Percentiles rank a stretch among this genome's conserved stretches.
Evolutionary conservation across 306 rosid species (phyloP).

Genomic region (Vigna mungo): DNA sequence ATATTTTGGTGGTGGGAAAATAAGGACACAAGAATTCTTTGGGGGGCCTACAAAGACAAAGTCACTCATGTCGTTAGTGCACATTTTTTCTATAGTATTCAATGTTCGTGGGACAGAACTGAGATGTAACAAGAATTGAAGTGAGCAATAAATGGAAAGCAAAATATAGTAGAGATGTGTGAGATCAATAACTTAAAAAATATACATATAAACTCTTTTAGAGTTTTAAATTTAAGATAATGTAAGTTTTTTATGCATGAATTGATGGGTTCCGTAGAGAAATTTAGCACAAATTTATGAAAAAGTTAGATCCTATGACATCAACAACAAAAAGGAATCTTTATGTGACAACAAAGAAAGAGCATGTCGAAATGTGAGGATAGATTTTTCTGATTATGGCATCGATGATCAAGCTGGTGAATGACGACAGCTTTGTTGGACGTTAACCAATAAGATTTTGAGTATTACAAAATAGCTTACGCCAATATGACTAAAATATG

Average conservation of each 20-base stretch:
- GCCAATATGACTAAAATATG: not conserved
- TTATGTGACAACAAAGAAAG: not conserved
- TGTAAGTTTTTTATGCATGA: too few species aligned
- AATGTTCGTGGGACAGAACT: too few species aligned
- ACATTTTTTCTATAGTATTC: too few species aligned
- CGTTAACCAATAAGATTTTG: not conserved
- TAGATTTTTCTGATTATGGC: not conserved
- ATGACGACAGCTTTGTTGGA: not conserved
- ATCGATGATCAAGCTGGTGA: not conserved
- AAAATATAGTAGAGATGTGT: too few species aligned
- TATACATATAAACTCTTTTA: too few species aligned
- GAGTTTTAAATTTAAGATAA: too few species aligned
- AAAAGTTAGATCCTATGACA: not conserved
- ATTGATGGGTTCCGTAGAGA: too few species aligned
- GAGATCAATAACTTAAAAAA: too few species aligned
- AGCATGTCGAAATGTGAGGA: not conserved
- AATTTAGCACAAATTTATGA: not conserved
- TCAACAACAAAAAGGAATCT: too few species aligned
- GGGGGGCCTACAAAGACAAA: not conserved
- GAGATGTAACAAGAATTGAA: too few species aligned
- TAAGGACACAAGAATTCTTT: not conserved
- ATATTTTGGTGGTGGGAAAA: not conserved
- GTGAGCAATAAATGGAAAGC: too few species aligned
- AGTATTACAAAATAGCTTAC: not conserved
- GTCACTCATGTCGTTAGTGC: not conserved